These are phyloP conservation scores for Musa schizocarpa DNA, from an alignment of 176 grass and related monocot species.

Conservation along the genomic window DNA sequence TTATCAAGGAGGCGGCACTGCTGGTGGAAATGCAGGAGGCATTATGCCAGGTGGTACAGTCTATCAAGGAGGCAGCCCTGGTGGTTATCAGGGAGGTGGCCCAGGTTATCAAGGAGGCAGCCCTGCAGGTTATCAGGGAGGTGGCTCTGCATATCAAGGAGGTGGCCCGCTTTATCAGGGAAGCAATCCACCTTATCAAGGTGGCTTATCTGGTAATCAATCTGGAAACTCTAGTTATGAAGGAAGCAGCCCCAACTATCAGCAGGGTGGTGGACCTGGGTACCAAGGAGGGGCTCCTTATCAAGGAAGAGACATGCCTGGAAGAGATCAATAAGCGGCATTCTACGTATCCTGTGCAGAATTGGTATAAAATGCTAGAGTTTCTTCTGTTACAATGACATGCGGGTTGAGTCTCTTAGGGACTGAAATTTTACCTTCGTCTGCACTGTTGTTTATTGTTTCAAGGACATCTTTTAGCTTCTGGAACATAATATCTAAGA, in stretches of 20 bases:
- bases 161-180: constrained; percentile 24
- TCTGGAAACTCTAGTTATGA: no score
- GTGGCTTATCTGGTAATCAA: no score
- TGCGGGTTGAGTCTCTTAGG: no score
- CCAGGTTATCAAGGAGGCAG: constrained; percentile 26
- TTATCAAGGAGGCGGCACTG: no score
- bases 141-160: constrained; percentile 32
- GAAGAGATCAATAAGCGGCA: constrained; percentile 33
- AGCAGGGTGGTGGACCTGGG: neutral
- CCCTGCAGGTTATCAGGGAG: constrained; percentile 28
- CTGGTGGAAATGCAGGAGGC: no score
- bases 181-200: neutral
- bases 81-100: constrained; percentile 23
- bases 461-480: no score
- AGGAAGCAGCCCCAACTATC: constrained; percentile 1
- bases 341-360: neutral
- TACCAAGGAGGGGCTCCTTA: constrained; percentile 23
- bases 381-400: no score
- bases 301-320: constrained; percentile 36
- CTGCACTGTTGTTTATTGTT: no score
- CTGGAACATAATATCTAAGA: no score
- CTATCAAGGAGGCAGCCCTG: constrained; percentile 10
- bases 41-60: neutral
- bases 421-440: no score
- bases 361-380: no score